A percentile compares a stretch with the other conserved stretches of the same genome.
These are phyloP conservation scores for Taphrina flavorubra DNA, from an alignment of 1,139 yeast species.

Conservation along the genomic window DNA sequence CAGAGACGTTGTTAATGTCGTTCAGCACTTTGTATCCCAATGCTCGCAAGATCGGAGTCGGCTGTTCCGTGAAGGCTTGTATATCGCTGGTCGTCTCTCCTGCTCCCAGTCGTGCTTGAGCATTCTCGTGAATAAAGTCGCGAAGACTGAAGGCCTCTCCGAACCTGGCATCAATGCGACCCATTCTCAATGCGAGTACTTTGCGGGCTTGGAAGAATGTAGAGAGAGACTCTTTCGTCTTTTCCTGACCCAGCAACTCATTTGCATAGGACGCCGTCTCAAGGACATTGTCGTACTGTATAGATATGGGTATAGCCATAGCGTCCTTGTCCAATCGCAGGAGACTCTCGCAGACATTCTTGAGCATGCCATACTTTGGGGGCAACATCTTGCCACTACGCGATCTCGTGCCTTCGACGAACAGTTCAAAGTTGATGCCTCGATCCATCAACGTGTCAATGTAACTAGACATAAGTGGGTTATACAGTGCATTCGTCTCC, in stretches of 20 bases:
- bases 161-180: constrained; percentile 56
- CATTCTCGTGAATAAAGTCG: constrained; percentile 48
- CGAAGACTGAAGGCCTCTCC: constrained; percentile 56
- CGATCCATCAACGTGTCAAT: constrained; percentile 61
- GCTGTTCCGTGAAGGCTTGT: constrained; percentile 43
- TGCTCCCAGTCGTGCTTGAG: constrained; percentile 48
- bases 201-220: constrained; percentile 53
- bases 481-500: constrained; percentile 57
- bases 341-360: constrained; percentile 54
- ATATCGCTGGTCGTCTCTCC: constrained; percentile 42
- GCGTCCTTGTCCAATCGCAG: constrained; percentile 56
- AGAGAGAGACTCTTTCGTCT: constrained; percentile 55
- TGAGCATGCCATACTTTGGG: constrained; percentile 70
- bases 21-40: constrained; percentile 55
- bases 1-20: constrained; percentile 55
- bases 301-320: constrained; percentile 63
- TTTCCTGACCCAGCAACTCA: constrained; percentile 67
- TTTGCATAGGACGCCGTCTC: constrained; percentile 68
- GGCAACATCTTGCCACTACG: constrained; percentile 68
- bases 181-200: constrained; percentile 53
- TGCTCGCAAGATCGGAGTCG: constrained; percentile 51
- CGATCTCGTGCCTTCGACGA: constrained; percentile 71
- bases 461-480: constrained; percentile 60
- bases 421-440: constrained; percentile 66
- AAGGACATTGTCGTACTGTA: constrained; percentile 70